Base-by-base conservation (phyloP, 2,329 filamentous ascomycete genomes). In the Sclerotinia minor region DNA sequence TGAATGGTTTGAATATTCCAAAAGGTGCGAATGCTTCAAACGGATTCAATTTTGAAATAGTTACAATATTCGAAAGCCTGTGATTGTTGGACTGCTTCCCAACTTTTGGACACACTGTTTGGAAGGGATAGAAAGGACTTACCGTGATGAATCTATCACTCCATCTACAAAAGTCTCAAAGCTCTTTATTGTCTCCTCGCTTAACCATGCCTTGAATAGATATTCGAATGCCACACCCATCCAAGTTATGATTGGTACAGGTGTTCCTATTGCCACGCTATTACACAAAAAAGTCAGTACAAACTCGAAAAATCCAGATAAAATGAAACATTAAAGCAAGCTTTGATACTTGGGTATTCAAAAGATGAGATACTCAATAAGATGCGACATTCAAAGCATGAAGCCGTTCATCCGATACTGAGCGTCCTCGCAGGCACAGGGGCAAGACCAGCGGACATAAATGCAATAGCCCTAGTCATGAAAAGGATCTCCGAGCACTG, bases 191-290 rank as follows among this genome's bases (percentile, higher is more conserved):
- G 58, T 5, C 19, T 35, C 19, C 19, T 49, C 26, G 21, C 58
- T 49, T 21, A 60, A 3, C 58, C 26, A 49, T 19, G 11, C 44
- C 44, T 35, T 35, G n/a, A 21, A 35, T 49, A 35, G 3, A 49
- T 49, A 60, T 49, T 60, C 41, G 26, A 60, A n/a, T 35, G 58
- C 44, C 6, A 60, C 21, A 2, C 0, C 66, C 15, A 71, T 4
- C 44, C 61, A 61, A 49, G 69, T 83, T 61, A 86, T 82, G 47
- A 87, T 84, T 3, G 87, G 79, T 4, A 87, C 84, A 0, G 85
- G 85, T 1, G 85, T 87, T 17, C 85, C 85, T 15, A 87, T 75
- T 15, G 84, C 84, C 6, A 87, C 79, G 11, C 81, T 84, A 0
- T 19, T 60, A n/a, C 44, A n/a, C 29, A 19, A 7, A 49, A 49